phyloP scores from a whole-genome alignment of 305 asterid genomes.

The Ruellia speciosa region DNA sequence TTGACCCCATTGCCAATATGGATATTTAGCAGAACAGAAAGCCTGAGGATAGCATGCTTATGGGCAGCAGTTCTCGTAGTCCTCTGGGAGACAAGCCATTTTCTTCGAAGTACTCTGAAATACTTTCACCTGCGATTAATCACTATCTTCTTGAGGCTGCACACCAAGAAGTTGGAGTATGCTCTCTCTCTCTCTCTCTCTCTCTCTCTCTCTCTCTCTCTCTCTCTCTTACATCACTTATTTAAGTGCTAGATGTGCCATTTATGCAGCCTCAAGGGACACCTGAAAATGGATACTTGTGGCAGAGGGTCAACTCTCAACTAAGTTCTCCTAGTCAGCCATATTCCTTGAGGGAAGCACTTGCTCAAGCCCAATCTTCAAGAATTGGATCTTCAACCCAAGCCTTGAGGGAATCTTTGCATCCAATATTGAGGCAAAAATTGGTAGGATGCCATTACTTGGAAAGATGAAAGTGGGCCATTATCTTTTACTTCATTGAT shows the following conservation, averaged over 20 bases:
- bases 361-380: constrained; percentile 98
- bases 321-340: constrained; percentile 98
- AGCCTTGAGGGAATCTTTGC: constrained; percentile 94
- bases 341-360: constrained; percentile 93
- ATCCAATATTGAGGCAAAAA: constrained; percentile 92
- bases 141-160: constrained; percentile 93
- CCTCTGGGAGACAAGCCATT: constrained; percentile 74
- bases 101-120: constrained; percentile 84
- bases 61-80: constrained; percentile 85
- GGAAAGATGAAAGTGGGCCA: neutral
- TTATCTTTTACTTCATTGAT: constrained; percentile 6
- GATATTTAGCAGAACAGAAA: constrained; percentile 66
- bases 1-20: constrained; percentile 20
- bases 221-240: neutral
- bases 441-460: constrained; percentile 45
- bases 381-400: constrained; percentile 90
- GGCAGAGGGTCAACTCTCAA: constrained; percentile 96
- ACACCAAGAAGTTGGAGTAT: constrained; percentile 92
- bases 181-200: constrained; percentile 22
- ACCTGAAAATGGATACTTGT: constrained; percentile 94
- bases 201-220: constrained; percentile 18
- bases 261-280: constrained; percentile 87
- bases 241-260: constrained; percentile 23
- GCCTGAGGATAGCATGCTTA: constrained; percentile 80
- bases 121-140: constrained; percentile 95